These are phyloP conservation scores for Plasmodium knowlesi DNA, from an alignment of 169 alveolate species.

Conservation along the genomic window DNA sequence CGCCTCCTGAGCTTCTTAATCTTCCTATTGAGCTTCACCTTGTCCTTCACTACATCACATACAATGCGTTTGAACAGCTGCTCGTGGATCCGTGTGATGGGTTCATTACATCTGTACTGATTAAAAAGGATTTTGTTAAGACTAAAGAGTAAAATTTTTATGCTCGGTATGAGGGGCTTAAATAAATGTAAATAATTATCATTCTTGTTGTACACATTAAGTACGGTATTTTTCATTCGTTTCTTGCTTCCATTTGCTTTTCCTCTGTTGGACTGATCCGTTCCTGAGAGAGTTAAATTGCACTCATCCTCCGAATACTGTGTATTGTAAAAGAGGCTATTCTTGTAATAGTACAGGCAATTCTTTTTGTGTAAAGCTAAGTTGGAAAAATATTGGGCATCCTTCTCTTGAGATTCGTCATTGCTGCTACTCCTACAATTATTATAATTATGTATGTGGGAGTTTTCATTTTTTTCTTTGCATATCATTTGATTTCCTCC, in stretches of 20 bases:
- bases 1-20: slow-evolving; percentile 29
- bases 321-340: slow-evolving; percentile 25
- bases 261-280: background rate
- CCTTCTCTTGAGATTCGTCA: slow-evolving; percentile 9
- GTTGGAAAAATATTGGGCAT: slow-evolving; percentile 24
- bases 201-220: slow-evolving; percentile 30
- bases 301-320: slow-evolving; percentile 11
- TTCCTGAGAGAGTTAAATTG: background rate
- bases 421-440: background rate
- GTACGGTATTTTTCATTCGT: background rate
- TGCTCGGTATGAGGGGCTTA: slow-evolving; percentile 56
- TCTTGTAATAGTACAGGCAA: slow-evolving; percentile 56
- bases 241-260: background rate
- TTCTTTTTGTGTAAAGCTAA: slow-evolving; percentile 23
- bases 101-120: slow-evolving; percentile 61
- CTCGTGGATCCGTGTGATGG: slow-evolving; percentile 57
- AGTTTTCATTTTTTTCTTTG: background rate
- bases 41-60: slow-evolving; percentile 49
- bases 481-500: background rate
- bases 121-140: slow-evolving; percentile 57
- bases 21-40: slow-evolving; percentile 31
- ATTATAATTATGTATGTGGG: background rate
- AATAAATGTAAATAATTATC: slow-evolving; percentile 57
- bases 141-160: slow-evolving; percentile 39
- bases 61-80: slow-evolving; percentile 40